These are phyloP conservation scores for Tulasnella sp. DNA, from an alignment of 768 basidiomycete genomes.

Conservation along the genomic window DNA sequence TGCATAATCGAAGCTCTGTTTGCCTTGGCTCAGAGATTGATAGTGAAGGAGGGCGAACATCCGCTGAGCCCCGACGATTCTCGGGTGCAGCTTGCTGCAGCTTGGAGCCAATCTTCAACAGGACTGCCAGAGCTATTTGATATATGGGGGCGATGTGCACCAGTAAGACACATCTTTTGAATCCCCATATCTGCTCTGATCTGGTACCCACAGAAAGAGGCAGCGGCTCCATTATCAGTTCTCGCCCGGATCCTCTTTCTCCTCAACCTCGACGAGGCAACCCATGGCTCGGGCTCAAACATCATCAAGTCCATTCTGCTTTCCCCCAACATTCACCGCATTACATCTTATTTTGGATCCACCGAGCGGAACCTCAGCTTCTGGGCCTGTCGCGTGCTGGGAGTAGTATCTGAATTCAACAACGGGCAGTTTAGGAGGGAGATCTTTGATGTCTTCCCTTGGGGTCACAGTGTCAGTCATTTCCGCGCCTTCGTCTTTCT, in stretches of 20 bases:
- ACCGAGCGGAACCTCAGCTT: constrained; percentile 55
- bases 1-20: neutral
- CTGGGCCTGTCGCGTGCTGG: constrained; percentile 51
- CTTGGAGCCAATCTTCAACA: neutral
- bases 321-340: constrained; percentile 39
- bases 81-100: neutral
- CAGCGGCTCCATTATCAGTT: neutral
- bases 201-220: neutral
- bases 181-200: neutral
- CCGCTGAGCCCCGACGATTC: neutral
- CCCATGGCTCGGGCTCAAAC: constrained; percentile 49
- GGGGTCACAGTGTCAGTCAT: constrained; percentile 57
- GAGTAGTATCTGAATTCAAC: constrained; percentile 48
- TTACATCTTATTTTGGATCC: constrained; percentile 53
- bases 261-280: constrained; percentile 55
- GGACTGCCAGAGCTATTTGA: neutral
- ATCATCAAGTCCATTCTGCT: constrained; percentile 52
- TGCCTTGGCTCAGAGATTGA: neutral
- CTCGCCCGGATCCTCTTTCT: constrained; percentile 36
- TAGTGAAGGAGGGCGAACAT: neutral
- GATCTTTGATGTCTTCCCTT: constrained; percentile 58
- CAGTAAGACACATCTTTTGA: neutral
- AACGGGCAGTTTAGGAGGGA: constrained; percentile 53
- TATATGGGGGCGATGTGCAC: neutral
- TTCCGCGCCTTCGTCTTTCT: neutral